Conservation (phyloP, 1,284 basidiomycete genomes). For the Ustilago tritici region DNA sequence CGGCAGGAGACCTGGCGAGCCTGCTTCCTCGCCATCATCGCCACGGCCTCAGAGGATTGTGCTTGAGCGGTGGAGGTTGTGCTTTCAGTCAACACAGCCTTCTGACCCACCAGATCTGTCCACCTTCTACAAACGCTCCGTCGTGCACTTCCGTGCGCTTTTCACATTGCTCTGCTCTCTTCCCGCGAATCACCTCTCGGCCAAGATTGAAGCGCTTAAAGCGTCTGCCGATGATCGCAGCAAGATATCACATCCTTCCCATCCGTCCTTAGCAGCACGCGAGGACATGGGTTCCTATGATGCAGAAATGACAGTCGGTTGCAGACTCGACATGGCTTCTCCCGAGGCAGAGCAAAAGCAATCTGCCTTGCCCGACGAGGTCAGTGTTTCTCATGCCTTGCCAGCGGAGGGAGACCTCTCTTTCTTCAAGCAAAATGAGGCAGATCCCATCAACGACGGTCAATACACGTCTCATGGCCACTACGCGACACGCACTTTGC, state of each 20-base stretch:
- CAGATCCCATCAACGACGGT: neutral
- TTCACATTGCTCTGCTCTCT: constrained; percentile 61
- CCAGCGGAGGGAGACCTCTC: constrained; percentile 4
- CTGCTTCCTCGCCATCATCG: neutral
- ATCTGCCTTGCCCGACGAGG: constrained; percentile 8
- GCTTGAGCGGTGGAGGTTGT: constrained; percentile 54
- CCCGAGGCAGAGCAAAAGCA: neutral
- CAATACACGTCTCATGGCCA: constrained; percentile 8
- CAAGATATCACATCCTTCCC: neutral
- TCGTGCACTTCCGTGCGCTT: constrained; percentile 67
- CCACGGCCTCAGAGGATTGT: constrained; percentile 33
- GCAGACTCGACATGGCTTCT: constrained; percentile 48
- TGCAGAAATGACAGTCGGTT: constrained; percentile 49
- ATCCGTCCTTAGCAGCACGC: constrained; percentile 27
- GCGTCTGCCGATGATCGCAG: constrained; percentile 6
- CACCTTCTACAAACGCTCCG: constrained; percentile 69
- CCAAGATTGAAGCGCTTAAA: constrained; percentile 41
- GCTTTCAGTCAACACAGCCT: constrained; percentile 27
- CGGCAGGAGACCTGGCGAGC: constrained; percentile 14
- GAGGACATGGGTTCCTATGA: constrained; percentile 30
- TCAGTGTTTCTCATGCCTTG: constrained; percentile 12
- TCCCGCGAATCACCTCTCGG: constrained; percentile 58
- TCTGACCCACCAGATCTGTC: constrained; percentile 57
- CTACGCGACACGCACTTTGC: constrained; percentile 21
- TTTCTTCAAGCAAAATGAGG: neutral